Base-by-base conservation (phyloP, 805 yeast species). In the Candida andamanensis region DNA sequence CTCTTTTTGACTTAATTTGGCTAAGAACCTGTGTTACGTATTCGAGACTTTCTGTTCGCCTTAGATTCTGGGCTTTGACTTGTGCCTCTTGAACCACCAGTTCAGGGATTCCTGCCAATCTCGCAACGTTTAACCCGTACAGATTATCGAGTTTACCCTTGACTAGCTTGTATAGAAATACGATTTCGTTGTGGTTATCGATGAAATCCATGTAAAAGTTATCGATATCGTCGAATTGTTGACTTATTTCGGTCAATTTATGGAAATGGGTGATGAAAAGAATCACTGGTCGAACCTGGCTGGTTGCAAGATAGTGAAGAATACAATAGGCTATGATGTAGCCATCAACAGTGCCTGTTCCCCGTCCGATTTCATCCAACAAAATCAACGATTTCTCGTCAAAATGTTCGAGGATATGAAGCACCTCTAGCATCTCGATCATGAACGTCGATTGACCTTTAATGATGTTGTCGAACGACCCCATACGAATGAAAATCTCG, bases 251-350 rank as follows among this genome's bases (percentile, higher is more conserved):
- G 35, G 78, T 72, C 24, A 87, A 58, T 13, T 74, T 67, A 5
- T 89, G 87, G 46, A 78, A 87, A 55, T 87, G 97, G 0, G 97
- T 87, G 21, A 89, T 83, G 54, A 86, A 87, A 24, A 87, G 58
- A 0, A 82, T 72, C 35, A 83, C 60, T 0, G 89, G 80, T 16
- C 45, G 45, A n/a, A 30, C 26, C 2, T 40, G 31, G 26, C 50
- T 51, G 18, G 47, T 51, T 2, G 74, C 53, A 39, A 83, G 69
- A 44, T 81, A 78, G 33, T 73, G 64, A 33, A 87, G 57, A 2
- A 87, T 76, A 0, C 94, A 63, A 50, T 77, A 74, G 0, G 95
- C 95, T 18, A 87, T 77, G 0, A 94, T 78, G 26, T 76, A 78
- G 0, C 96, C 97, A 54, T 89, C 96, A 23, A 43, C 49, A 3